A percentile compares a stretch with the other conserved stretches of the same genome.
Evolutionary conservation across 2,329 filamentous ascomycete genomes (phyloP).

Genomic region (Coniochaeta sp.): DNA sequence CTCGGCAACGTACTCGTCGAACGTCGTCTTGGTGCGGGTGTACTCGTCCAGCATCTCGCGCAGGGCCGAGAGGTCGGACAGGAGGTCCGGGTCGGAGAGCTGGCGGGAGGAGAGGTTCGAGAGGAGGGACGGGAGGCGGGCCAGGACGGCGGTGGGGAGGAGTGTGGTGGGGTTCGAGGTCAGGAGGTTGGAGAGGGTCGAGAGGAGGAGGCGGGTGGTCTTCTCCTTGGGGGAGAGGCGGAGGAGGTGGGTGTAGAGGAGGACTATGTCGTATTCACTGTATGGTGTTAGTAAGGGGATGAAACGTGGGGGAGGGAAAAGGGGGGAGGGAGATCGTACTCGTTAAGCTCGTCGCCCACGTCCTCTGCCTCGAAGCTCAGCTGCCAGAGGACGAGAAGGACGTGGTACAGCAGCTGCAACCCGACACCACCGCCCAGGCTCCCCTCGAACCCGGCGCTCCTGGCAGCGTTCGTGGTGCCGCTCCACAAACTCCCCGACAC

Average conservation of each 20-base stretch:
- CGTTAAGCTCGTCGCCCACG: constrained; percentile 70
- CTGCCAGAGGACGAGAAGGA: constrained; percentile 92
- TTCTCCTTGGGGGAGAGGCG: constrained; percentile 95
- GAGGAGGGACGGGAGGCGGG: constrained; percentile 65
- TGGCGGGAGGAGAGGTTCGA: constrained; percentile 57
- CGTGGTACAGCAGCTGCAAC: constrained; percentile 87
- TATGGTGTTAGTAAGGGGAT: background rate
- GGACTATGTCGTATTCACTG: constrained; percentile 87
- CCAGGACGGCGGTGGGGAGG: constrained; percentile 80
- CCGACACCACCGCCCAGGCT: constrained; percentile 74
- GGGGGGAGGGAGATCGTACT: constrained; percentile 50
- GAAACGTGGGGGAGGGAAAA: no score
- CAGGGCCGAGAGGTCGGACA: constrained; percentile 54
- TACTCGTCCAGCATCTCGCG: constrained; percentile 58
- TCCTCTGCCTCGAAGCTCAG: constrained; percentile 84
- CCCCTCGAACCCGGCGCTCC: constrained; percentile 53
- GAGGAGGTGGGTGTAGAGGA: constrained; percentile 87
- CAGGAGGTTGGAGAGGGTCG: constrained; percentile 83
- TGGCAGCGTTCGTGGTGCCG: constrained; percentile 36
- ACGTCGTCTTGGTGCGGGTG: constrained; percentile 65
- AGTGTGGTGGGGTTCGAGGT: constrained; percentile 60
- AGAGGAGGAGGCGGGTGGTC: constrained; percentile 84
- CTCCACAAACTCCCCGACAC: constrained; percentile 62
- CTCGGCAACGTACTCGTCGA: constrained; percentile 87
- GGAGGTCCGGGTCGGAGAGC: constrained; percentile 56